These are phyloP conservation scores for Babesia ovis DNA, from an alignment of 169 alveolate genomes.

Conservation along the genomic window DNA sequence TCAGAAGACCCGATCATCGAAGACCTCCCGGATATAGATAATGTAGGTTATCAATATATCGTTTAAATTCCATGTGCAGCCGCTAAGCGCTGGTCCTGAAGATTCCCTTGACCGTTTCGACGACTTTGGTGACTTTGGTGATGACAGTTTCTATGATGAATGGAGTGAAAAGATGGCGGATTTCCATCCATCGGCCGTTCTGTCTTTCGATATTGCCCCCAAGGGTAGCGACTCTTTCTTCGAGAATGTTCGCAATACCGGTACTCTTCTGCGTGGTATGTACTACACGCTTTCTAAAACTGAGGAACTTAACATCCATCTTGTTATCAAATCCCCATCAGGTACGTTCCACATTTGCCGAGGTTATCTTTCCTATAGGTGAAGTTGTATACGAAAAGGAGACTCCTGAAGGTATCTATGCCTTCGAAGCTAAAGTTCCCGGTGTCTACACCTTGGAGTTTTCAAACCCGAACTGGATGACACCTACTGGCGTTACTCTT, in stretches of 20 bases:
- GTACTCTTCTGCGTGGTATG: constrained; percentile 64
- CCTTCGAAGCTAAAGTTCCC: constrained; percentile 54
- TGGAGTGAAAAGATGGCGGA: constrained; percentile 64
- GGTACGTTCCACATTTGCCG: constrained; percentile 21
- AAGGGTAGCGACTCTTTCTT: constrained; percentile 49
- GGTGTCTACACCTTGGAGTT: constrained; percentile 60
- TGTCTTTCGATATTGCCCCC: constrained; percentile 43
- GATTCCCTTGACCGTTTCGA: constrained; percentile 54
- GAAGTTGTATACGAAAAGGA: constrained; percentile 41
- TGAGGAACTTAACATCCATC: constrained; percentile 36
- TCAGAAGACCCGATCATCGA: too few relatives aligned
- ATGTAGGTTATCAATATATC: not conserved
- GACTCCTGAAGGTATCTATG: constrained; percentile 58
- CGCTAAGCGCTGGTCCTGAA: constrained; percentile 32
- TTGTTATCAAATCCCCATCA: constrained; percentile 55
- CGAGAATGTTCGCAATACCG: constrained; percentile 47
- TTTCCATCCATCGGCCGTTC: constrained; percentile 62
- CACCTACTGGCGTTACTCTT: constrained; percentile 55
- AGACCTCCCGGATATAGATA: too few relatives aligned
- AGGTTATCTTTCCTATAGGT: constrained; percentile 9
- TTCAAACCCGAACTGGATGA: constrained; percentile 64
- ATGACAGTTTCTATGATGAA: constrained; percentile 47
- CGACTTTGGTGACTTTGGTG: constrained; percentile 36
- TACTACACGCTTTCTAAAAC: constrained; percentile 58
- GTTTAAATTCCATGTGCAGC: not conserved